Conservation (phyloP, 75 land plant species). For the Cupressus sempervirens region DNA sequence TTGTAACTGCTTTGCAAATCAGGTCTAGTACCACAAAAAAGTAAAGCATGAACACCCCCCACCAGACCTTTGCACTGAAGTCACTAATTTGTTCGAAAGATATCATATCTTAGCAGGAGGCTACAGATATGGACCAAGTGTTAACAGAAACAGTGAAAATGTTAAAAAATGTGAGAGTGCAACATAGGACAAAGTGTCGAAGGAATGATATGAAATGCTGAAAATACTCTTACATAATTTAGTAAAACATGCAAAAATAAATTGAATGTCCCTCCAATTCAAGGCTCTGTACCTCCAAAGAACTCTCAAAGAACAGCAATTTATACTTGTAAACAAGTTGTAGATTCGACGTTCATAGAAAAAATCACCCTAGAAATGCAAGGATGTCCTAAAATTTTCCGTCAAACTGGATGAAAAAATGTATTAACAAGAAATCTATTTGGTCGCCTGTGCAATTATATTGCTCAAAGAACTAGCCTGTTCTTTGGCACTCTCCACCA, state of each 20-base stretch:
- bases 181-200: background rate
- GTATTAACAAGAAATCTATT: slow-evolving; percentile 24
- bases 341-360: background rate
- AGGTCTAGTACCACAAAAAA: background rate
- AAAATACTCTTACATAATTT: background rate
- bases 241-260: background rate
- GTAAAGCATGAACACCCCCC: background rate
- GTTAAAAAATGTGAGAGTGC: background rate
- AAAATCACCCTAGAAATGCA: background rate
- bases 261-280: background rate
- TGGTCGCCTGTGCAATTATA: slow-evolving; percentile 94
- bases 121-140: background rate
- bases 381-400: background rate
- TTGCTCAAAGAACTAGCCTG: slow-evolving; percentile 82
- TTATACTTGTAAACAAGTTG: background rate
- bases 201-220: background rate
- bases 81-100: background rate
- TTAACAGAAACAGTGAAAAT: background rate
- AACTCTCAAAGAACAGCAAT: background rate
- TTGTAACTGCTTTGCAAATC: background rate
- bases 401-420: background rate
- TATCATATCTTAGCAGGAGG: background rate
- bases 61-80: background rate
- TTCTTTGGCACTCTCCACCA: slow-evolving; percentile 96
- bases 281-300: background rate